phyloP scores from a whole-genome alignment of 2,329 filamentous ascomycete species.

The Shiraia sp. region DNA sequence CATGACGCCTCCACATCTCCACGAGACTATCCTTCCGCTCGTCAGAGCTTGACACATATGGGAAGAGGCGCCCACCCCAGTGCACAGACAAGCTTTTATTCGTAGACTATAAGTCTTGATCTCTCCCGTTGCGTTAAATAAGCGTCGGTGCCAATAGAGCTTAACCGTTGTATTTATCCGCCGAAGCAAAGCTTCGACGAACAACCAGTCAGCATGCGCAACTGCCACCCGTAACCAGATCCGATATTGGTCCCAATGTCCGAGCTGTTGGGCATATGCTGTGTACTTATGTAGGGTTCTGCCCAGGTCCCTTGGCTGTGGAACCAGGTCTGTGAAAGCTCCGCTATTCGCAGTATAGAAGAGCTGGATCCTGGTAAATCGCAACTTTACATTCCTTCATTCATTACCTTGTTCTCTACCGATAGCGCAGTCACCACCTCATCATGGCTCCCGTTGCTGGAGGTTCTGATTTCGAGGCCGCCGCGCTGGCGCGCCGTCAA shows the following conservation, averaged over 20 bases:
- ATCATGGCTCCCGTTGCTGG: conserved; percentile 46
- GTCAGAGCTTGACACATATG: not conserved
- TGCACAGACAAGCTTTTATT: conserved; percentile 1
- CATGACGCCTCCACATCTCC: not conserved
- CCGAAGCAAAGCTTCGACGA: conserved; percentile 8
- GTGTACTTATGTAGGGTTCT: conserved; percentile 8
- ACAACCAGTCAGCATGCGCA: conserved; percentile 12
- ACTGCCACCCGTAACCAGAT: conserved; percentile 6
- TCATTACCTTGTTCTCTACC: not conserved
- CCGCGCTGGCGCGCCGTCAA: conserved; percentile 47
- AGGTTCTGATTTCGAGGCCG: conserved; percentile 43
- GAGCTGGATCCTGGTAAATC: not conserved
- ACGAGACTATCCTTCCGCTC: not conserved
- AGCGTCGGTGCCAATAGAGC: conserved; percentile 13
- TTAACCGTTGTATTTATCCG: conserved; percentile 23
- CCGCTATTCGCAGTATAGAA: conserved; percentile 1
- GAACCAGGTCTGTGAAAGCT: conserved; percentile 1
- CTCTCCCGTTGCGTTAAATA: conserved; percentile 3
- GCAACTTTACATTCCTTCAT: not conserved
- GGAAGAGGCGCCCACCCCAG: not conserved
- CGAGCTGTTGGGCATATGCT: conserved; percentile 1
- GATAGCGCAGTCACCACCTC: conserved; percentile 4
- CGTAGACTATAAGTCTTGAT: conserved; percentile 2
- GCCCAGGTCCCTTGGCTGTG: not conserved
- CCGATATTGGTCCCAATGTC: conserved; percentile 10